These are phyloP conservation scores for Hypoxylon sp. DNA, from an alignment of 2,329 filamentous ascomycete species.

Conservation along the genomic window DNA sequence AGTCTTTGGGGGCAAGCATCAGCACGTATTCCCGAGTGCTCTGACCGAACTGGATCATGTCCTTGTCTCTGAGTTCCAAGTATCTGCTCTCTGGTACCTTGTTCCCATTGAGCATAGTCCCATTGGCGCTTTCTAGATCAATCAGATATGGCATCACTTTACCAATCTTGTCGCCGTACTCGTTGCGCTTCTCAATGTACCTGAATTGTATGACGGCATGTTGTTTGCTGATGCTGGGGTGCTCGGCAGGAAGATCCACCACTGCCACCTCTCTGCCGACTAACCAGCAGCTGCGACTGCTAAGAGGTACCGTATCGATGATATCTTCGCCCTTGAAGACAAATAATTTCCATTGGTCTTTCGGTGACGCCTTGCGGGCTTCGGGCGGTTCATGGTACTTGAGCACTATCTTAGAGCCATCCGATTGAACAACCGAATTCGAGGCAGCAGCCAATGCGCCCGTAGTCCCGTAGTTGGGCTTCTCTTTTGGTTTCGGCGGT, in stretches of 20 bases:
- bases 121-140: conserved; percentile 94
- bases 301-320: conserved; percentile 84
- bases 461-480: conserved; percentile 86
- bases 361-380: conserved; percentile 86
- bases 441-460: conserved; percentile 90
- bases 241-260: conserved; percentile 86
- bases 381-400: conserved; percentile 98
- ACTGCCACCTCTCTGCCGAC: conserved; percentile 85
- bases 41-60: conserved; percentile 88
- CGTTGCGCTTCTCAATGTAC: conserved; percentile 84
- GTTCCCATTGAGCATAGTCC: conserved; percentile 85
- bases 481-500: conserved; percentile 79
- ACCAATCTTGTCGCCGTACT: conserved; percentile 87
- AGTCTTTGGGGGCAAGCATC: conserved; percentile 77
- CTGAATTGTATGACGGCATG: conserved; percentile 97
- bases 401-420: conserved; percentile 82
- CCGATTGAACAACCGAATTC: conserved; percentile 80
- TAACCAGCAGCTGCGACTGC: conserved; percentile 88
- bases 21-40: conserved; percentile 96
- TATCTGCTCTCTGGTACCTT: conserved; percentile 82
- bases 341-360: conserved; percentile 89
- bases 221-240: conserved; percentile 94
- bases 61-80: conserved; percentile 88
- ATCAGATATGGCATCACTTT: conserved; percentile 90
- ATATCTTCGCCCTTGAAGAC: conserved; percentile 89